Conservation (phyloP, 2,329 filamentous ascomycete species). For the Eurotiales sp. region DNA sequence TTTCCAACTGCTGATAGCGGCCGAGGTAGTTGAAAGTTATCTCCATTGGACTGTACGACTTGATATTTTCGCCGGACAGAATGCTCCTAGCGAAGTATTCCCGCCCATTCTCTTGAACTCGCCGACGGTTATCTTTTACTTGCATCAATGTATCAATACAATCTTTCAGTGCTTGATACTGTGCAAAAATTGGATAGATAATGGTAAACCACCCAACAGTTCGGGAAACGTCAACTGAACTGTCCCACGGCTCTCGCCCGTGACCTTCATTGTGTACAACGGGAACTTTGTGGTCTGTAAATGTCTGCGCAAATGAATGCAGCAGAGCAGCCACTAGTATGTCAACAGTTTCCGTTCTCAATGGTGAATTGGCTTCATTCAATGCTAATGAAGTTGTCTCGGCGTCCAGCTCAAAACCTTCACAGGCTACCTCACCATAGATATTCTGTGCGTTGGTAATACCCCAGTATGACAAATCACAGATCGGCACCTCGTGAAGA, state of each 20-base stretch:
- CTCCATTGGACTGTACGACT: slow-evolving; percentile 34
- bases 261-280: slow-evolving; percentile 49
- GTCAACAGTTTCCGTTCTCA: slow-evolving; percentile 35
- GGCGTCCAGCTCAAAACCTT: slow-evolving; percentile 30
- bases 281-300: slow-evolving; percentile 38
- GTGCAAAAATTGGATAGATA: slow-evolving; percentile 42
- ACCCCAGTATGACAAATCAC: slow-evolving; percentile 36
- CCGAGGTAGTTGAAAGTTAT: slow-evolving; percentile 42
- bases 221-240: slow-evolving; percentile 45
- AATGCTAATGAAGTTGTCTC: slow-evolving; percentile 26
- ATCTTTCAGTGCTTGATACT: slow-evolving; percentile 22
- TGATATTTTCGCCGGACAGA: slow-evolving; percentile 26
- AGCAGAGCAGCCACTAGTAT: slow-evolving; percentile 36
- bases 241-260: slow-evolving; percentile 45
- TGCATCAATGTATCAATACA: slow-evolving; percentile 30
- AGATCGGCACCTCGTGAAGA: slow-evolving; percentile 22
- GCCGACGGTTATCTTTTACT: slow-evolving; percentile 38
- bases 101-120: slow-evolving; percentile 35
- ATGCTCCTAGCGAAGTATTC: slow-evolving; percentile 35
- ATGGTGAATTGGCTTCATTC: slow-evolving; percentile 28
- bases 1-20: slow-evolving; percentile 41
- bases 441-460: slow-evolving; percentile 26
- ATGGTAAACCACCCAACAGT: slow-evolving; percentile 53
- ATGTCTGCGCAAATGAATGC: slow-evolving; percentile 43
- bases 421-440: slow-evolving; percentile 34